Conservation (phyloP, 352 stramenopile species). For the Pythium aristosporum region DNA sequence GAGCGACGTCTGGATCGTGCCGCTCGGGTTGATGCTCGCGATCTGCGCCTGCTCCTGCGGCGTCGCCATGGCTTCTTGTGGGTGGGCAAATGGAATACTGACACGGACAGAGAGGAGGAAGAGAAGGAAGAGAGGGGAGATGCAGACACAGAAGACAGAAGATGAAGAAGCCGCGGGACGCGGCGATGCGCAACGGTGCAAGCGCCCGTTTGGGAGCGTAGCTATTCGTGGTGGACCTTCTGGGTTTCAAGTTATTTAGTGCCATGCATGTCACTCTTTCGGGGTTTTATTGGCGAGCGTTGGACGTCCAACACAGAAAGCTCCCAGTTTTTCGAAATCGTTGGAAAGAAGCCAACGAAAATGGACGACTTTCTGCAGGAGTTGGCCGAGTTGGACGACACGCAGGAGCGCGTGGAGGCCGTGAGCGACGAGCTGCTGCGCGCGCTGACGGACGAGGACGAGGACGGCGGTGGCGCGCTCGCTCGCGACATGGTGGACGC, state of each 20-base stretch:
- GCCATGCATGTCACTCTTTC: conserved; percentile 4
- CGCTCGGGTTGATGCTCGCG: conserved; percentile 65
- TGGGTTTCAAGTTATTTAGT: conserved; percentile 1
- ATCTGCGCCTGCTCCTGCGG: conserved; percentile 48
- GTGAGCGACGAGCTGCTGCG: conserved; percentile 77
- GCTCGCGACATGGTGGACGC: conserved; percentile 54
- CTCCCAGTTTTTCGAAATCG: conserved; percentile 4
- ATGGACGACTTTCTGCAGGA: conserved; percentile 84
- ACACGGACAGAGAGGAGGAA: neutral
- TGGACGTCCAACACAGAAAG: conserved; percentile 2
- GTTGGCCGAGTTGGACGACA: conserved; percentile 75
- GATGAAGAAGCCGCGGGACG: neutral
- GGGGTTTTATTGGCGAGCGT: conserved; percentile 14
- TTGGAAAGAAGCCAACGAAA: neutral
- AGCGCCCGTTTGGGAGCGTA: neutral
- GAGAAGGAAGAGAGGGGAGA: neutral
- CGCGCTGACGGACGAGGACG: conserved; percentile 30
- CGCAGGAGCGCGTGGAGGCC: conserved; percentile 77
- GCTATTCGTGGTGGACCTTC: neutral
- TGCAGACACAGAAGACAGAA: too few relatives aligned
- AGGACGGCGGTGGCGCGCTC: conserved; percentile 24
- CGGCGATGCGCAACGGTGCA: neutral
- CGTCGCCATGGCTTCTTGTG: conserved; percentile 26
- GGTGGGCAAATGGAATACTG: neutral
- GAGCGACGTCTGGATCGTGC: conserved; percentile 62